Evolutionary conservation across 306 rosid genomes (phyloP).

Genomic region (Quercus rubra): DNA sequence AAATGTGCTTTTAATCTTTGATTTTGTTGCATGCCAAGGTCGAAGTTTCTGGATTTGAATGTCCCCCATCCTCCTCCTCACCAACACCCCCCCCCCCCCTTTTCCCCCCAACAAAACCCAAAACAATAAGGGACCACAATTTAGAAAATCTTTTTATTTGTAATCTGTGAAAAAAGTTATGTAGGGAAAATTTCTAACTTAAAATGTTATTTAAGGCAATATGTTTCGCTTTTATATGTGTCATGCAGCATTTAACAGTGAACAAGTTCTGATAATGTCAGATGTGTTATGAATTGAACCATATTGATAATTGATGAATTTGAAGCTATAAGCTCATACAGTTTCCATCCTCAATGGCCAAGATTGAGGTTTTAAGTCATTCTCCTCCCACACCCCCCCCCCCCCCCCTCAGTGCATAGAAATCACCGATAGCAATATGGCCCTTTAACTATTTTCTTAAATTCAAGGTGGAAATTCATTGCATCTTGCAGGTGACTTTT

Average conservation of each 20-base stretch:
- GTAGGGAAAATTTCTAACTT: too few relatives aligned
- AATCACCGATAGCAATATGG: background rate
- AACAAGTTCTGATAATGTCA: background rate
- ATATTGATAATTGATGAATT: background rate
- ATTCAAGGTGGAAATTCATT: constrained; percentile 9
- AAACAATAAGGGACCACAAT: too few relatives aligned
- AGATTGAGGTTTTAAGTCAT: background rate
- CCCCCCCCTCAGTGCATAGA: background rate
- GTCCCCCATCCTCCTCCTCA: background rate
- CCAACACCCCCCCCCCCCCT: too few relatives aligned
- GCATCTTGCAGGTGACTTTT: constrained; percentile 52
- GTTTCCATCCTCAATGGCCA: background rate
- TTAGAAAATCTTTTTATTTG: background rate
- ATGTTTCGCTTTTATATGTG: background rate
- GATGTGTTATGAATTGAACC: background rate
- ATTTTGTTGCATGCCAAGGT: background rate
- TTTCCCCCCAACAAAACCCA: too few relatives aligned
- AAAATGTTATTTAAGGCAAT: background rate
- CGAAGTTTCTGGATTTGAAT: background rate
- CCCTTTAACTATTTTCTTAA: background rate
- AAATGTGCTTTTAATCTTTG: background rate
- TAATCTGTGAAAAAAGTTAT: background rate
- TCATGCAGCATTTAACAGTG: background rate
- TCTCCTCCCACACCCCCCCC: too few relatives aligned
- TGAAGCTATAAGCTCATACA: background rate